A percentile compares a stretch with the other conserved stretches of the same genome.
These are phyloP conservation scores for Lagerstroemia speciosa DNA, from an alignment of 345 rosid genomes.

Conservation along the genomic window DNA sequence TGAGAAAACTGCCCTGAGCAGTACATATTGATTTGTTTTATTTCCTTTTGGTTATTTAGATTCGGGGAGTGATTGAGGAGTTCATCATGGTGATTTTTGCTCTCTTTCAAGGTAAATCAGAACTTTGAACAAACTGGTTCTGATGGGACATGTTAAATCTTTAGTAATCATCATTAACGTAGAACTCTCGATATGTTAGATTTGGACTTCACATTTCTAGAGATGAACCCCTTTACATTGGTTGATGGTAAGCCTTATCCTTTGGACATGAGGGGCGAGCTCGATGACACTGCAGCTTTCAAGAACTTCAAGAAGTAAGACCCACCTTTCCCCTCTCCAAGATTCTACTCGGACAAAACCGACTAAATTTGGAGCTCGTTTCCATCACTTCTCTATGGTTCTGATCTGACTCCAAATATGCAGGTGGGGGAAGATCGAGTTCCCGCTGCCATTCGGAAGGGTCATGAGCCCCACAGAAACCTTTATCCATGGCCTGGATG, in stretches of 20 bases:
- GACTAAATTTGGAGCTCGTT: background rate
- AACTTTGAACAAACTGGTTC: background rate
- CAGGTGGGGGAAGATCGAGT: conserved; percentile 91
- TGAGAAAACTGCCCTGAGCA: background rate
- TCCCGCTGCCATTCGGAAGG: conserved; percentile 95
- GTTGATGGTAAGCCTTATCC: conserved; percentile 95
- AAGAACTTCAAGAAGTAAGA: conserved; percentile 87
- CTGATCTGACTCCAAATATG: conserved; percentile 6
- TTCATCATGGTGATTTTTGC: conserved; percentile 60
- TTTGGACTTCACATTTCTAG: conserved; percentile 95
- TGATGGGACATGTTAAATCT: background rate
- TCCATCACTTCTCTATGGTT: background rate
- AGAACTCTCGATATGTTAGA: conserved; percentile 28
- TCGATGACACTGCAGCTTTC: conserved; percentile 94
- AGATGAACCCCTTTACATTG: conserved; percentile 95
- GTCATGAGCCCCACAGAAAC: conserved; percentile 84
- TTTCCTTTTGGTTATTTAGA: conserved; percentile 25
- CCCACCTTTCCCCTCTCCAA: background rate
- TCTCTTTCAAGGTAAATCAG: conserved; percentile 62
- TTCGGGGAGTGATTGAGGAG: conserved; percentile 58
- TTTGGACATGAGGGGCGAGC: conserved; percentile 97
- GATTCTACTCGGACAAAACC: background rate
- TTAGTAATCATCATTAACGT: conserved; percentile 11
- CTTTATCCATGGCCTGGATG: conserved; percentile 88
- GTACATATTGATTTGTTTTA: conserved; percentile 4